These are phyloP conservation scores for Blastocystis sp. DNA, from an alignment of 352 stramenopile genomes.

Conservation along the genomic window DNA sequence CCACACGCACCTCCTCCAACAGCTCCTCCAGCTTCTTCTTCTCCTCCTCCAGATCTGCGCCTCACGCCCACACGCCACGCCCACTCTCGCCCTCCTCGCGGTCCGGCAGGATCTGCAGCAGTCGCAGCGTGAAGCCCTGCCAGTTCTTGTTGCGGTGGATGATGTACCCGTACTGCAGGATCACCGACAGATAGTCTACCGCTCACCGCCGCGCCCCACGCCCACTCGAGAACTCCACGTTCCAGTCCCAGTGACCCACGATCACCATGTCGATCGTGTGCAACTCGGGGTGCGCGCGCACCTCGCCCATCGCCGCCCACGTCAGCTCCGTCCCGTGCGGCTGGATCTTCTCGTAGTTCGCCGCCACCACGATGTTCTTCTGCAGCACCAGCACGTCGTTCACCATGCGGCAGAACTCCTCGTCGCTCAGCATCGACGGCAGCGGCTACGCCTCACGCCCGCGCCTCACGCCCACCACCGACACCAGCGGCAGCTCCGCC, in stretches of 20 bases:
- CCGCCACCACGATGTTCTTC: conserved; percentile 76
- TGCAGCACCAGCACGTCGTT: conserved; percentile 75
- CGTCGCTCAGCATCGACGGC: background rate
- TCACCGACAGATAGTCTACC: conserved; percentile 45
- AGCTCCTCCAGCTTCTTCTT: conserved; percentile 34
- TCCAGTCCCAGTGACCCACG: conserved; percentile 56
- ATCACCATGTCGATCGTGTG: conserved; percentile 58
- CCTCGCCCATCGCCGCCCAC: conserved; percentile 2
- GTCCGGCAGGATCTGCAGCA: conserved; percentile 37
- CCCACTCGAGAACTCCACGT: conserved; percentile 54
- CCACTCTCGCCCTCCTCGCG: background rate
- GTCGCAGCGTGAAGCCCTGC: conserved; percentile 26
- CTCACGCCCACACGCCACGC: background rate
- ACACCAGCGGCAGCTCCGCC: conserved; percentile 11
- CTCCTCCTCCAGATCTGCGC: background rate
- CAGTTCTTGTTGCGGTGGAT: conserved; percentile 59
- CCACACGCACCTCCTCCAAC: conserved; percentile 52
- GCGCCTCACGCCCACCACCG: background rate
- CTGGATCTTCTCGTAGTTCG: conserved; percentile 75
- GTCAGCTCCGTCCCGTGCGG: conserved; percentile 13
- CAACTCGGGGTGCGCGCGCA: background rate
- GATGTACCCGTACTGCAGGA: conserved; percentile 59
- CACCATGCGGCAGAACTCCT: conserved; percentile 75
- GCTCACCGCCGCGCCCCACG: background rate
- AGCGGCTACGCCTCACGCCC: background rate